Conservation (phyloP, 2,329 filamentous ascomycete genomes). For the Aureobasidium mangrovei region DNA sequence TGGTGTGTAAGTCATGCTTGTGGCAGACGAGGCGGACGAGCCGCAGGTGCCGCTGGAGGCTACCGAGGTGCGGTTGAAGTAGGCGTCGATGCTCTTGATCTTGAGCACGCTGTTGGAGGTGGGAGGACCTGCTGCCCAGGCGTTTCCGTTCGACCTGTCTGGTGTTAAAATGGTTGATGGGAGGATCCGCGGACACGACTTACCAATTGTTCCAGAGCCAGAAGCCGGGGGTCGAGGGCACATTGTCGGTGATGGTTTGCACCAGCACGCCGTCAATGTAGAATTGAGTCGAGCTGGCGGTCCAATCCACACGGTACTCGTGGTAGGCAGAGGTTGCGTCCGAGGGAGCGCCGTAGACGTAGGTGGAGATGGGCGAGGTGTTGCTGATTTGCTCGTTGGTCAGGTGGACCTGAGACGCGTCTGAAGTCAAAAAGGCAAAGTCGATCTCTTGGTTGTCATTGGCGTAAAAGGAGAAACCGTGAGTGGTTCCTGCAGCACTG, state of each 20-base stretch:
- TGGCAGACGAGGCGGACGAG: not conserved
- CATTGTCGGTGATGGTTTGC: constrained; percentile 39
- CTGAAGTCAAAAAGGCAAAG: constrained; percentile 45
- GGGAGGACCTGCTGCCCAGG: constrained; percentile 66
- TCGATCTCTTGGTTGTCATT: constrained; percentile 76
- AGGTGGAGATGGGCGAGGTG: constrained; percentile 48
- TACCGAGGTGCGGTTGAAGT: constrained; percentile 28
- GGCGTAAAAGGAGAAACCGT: constrained; percentile 73
- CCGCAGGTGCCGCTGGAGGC: not conserved
- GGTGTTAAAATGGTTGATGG: too few relatives aligned
- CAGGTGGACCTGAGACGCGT: constrained; percentile 34
- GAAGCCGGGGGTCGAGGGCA: constrained; percentile 52
- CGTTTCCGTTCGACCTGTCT: constrained; percentile 55
- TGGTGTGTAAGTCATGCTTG: not conserved
- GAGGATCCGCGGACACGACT: not conserved
- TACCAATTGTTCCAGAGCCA: constrained; percentile 55
- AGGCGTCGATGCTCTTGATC: constrained; percentile 64
- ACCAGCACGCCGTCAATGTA: constrained; percentile 57
- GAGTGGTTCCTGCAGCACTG: constrained; percentile 56
- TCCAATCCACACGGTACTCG: constrained; percentile 73
- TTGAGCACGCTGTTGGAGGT: constrained; percentile 50
- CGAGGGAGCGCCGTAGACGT: constrained; percentile 51
- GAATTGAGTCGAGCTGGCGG: constrained; percentile 53
- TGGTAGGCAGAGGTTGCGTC: constrained; percentile 61
- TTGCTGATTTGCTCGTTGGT: constrained; percentile 54